Evolutionary conservation across 805 yeast species (phyloP).

Genomic region (Scheffersomyces amazonensis): DNA sequence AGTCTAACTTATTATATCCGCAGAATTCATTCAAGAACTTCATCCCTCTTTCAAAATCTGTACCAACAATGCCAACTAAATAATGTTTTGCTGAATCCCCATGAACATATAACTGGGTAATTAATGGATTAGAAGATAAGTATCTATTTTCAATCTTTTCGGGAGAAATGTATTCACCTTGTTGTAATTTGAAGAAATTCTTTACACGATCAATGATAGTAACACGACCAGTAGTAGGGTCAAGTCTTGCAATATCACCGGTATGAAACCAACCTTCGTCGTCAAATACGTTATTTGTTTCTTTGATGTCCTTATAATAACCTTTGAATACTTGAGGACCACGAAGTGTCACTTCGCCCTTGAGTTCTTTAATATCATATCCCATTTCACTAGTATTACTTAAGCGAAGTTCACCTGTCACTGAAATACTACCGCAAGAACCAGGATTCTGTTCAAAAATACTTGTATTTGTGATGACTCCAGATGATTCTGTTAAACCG

Average conservation of each 20-base stretch:
- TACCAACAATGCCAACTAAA: slow-evolving; percentile 58
- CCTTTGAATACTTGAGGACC: slow-evolving; percentile 61
- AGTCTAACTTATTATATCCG: slow-evolving; percentile 10
- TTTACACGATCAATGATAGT: slow-evolving; percentile 67
- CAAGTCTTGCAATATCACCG: slow-evolving; percentile 59
- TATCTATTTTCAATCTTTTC: slow-evolving; percentile 67
- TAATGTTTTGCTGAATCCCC: slow-evolving; percentile 56
- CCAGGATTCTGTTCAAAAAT: slow-evolving; percentile 22
- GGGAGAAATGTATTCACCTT: slow-evolving; percentile 60
- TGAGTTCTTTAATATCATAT: slow-evolving; percentile 11
- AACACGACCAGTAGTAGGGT: slow-evolving; percentile 49
- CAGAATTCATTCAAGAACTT: slow-evolving; percentile 13
- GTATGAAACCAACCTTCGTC: slow-evolving; percentile 59
- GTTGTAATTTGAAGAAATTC: slow-evolving; percentile 61
- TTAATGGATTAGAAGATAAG: slow-evolving; percentile 43
- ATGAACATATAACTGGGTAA: slow-evolving; percentile 54
- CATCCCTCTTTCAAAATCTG: slow-evolving; percentile 42
- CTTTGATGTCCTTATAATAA: slow-evolving; percentile 56
- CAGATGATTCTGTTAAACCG: slow-evolving; percentile 30
- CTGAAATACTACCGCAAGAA: slow-evolving; percentile 20
- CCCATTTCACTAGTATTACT: slow-evolving; percentile 16
- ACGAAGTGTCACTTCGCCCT: slow-evolving; percentile 52
- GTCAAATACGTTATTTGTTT: slow-evolving; percentile 51
- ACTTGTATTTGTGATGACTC: slow-evolving; percentile 16
- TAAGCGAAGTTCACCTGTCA: slow-evolving; percentile 17